A percentile compares a stretch with the other conserved stretches of the same genome.
phyloP scores from a whole-genome alignment of 1,284 basidiomycete genomes.

The Kalmanozyma brasiliensis region DNA sequence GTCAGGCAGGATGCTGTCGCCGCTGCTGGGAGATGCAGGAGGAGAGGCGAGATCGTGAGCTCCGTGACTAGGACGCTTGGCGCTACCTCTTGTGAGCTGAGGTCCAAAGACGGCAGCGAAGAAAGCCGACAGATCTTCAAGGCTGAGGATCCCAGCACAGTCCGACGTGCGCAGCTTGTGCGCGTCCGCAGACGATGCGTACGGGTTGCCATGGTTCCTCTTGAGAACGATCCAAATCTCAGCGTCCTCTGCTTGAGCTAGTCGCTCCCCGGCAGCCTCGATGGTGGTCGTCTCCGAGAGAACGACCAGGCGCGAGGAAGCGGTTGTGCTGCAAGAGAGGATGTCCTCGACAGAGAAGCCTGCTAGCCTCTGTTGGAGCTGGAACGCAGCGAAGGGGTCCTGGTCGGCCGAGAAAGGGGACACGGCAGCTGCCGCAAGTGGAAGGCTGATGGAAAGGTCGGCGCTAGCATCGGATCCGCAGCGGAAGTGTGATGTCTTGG shows the following conservation, averaged over 20 bases:
- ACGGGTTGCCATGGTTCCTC: neutral
- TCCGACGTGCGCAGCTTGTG: conserved; percentile 26
- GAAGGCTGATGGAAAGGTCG: conserved; percentile 26
- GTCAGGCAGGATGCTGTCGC: neutral
- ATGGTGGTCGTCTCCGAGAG: conserved; percentile 21
- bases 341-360: conserved; percentile 29
- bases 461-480: conserved; percentile 28
- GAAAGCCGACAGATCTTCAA: conserved; percentile 40
- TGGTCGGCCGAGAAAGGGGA: conserved; percentile 11
- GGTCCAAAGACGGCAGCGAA: conserved; percentile 37
- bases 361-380: conserved; percentile 19
- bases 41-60: conserved; percentile 23
- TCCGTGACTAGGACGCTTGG: neutral
- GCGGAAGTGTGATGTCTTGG: conserved; percentile 27
- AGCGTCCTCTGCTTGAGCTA: conserved; percentile 18
- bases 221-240: conserved; percentile 40
- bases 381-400: conserved; percentile 23
- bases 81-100: conserved; percentile 4
- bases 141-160: conserved; percentile 32
- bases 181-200: neutral
- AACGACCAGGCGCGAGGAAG: conserved; percentile 25
- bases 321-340: conserved; percentile 15
- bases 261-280: conserved; percentile 34
- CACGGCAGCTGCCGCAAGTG: neutral
- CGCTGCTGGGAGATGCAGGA: conserved; percentile 26